These are phyloP conservation scores for Mariannaea elegans DNA, from an alignment of 2,329 filamentous ascomycete genomes.

Conservation along the genomic window DNA sequence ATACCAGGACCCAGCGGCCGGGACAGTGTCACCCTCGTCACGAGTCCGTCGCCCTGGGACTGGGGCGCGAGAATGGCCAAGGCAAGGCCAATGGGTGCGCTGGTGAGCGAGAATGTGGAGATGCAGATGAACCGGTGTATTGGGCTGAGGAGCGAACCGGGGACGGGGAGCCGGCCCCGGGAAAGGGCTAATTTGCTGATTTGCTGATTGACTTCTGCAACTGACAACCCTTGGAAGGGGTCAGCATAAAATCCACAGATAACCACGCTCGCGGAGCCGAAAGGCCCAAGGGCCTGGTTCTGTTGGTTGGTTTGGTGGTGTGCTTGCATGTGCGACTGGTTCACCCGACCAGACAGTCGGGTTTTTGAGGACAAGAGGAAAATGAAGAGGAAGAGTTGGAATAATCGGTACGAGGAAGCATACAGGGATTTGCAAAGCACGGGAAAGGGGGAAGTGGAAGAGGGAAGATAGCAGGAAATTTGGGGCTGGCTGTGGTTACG, in stretches of 20 bases:
- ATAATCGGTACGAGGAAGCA: not conserved
- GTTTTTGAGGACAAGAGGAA: too few species aligned
- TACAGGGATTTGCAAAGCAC: not conserved
- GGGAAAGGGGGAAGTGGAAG: too few species aligned
- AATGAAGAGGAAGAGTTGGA: not conserved
- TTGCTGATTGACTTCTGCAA: too few species aligned
- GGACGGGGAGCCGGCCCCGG: not conserved
- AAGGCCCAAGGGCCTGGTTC: too few species aligned
- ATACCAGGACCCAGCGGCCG: not conserved
- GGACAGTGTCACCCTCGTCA: slow-evolving; percentile 2
- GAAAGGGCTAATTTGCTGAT: not conserved
- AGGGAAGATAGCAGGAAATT: too few species aligned
- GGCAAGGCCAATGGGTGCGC: not conserved
- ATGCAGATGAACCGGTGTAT: not conserved
- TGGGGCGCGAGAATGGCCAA: not conserved
- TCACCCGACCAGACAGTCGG: too few species aligned
- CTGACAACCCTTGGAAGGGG: too few species aligned
- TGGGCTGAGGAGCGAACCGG: slow-evolving; percentile 4
- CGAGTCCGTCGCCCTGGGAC: not conserved
- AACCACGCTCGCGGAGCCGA: too few species aligned
- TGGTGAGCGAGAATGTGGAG: not conserved
- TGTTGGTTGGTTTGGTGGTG: too few species aligned
- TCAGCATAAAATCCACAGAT: too few species aligned
- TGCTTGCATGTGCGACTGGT: too few species aligned
- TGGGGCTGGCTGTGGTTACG: too few species aligned